Percentiles rank a stretch among this genome's conserved stretches.
phyloP scores from a whole-genome alignment of 2,329 filamentous ascomycete genomes.

The Monosporascus ibericus region DNA sequence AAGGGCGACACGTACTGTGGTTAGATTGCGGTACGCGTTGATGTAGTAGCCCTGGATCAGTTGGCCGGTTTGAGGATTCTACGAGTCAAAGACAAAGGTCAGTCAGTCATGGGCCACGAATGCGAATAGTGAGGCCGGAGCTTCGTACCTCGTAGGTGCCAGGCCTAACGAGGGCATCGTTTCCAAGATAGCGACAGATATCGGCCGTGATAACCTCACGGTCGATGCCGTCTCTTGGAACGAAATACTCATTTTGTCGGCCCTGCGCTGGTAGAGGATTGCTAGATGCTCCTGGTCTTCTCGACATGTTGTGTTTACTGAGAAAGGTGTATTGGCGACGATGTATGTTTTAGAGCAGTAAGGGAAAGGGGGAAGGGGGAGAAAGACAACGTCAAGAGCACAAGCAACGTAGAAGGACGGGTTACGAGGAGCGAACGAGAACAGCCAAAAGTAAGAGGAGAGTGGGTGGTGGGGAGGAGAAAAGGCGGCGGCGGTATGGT shows the following conservation, averaged over 20 bases:
- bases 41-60: conserved; percentile 69
- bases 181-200: conserved; percentile 77
- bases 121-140: conserved; percentile 7
- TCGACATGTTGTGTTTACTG: conserved; percentile 27
- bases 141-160: conserved; percentile 62
- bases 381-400: conserved; percentile 13
- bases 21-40: conserved; percentile 72
- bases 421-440: conserved; percentile 18
- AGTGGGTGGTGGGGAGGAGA: conserved; percentile 25
- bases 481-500: conserved; percentile 21
- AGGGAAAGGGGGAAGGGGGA: conserved; percentile 10
- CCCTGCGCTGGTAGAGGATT: conserved; percentile 33
- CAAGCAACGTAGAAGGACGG: conserved; percentile 11
- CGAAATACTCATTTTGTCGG: conserved; percentile 73
- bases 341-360: conserved; percentile 9
- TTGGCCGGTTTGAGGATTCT: conserved; percentile 53
- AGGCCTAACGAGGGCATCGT: conserved; percentile 73
- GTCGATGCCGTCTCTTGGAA: conserved; percentile 74
- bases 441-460: conserved; percentile 6
- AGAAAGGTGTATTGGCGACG: conserved; percentile 15
- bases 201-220: conserved; percentile 80
- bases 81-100: conserved; percentile 6
- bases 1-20: conserved; percentile 52
- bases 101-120: conserved; percentile 15
- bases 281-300: conserved; percentile 29